Evolutionary conservation across 1,284 basidiomycete genomes (phyloP).

Genomic region (Ganoderma leucocontextum): DNA sequence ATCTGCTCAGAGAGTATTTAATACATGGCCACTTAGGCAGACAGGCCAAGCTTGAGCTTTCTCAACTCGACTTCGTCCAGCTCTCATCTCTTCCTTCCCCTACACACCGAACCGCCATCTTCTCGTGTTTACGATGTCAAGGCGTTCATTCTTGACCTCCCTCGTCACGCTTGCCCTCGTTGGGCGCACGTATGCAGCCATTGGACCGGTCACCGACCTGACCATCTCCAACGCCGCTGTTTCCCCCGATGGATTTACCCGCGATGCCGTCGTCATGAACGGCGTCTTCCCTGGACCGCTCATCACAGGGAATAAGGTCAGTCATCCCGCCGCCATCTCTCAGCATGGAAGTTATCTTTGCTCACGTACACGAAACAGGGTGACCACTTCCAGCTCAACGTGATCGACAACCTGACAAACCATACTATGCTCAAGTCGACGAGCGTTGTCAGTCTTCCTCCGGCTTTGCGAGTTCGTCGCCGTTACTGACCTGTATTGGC

Average conservation of each 20-base stretch:
- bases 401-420: slow-evolving; percentile 46
- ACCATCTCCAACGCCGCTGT: slow-evolving; percentile 32
- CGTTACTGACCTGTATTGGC: not conserved
- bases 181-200: slow-evolving; percentile 13
- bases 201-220: slow-evolving; percentile 34
- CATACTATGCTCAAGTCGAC: slow-evolving; percentile 45
- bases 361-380: slow-evolving; percentile 26
- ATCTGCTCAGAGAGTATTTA: slow-evolving; percentile 4
- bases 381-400: slow-evolving; percentile 44
- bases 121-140: not conserved
- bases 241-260: slow-evolving; percentile 36
- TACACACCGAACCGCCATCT: slow-evolving; percentile 5
- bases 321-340: not conserved
- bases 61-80: not conserved
- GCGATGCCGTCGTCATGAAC: slow-evolving; percentile 37
- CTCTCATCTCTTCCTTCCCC: not conserved
- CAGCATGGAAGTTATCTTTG: not conserved
- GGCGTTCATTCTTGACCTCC: not conserved
- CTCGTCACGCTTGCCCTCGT: slow-evolving; percentile 18
- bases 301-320: slow-evolving; percentile 41
- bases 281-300: slow-evolving; percentile 40
- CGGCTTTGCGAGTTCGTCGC: too few species aligned
- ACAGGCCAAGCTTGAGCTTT: not conserved
- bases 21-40: not conserved
- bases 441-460: slow-evolving; percentile 38